A percentile compares a stretch with the other conserved stretches of the same genome.
phyloP scores from a whole-genome alignment of 495 filamentous ascomycete species.

The Penicillium pulvis region DNA sequence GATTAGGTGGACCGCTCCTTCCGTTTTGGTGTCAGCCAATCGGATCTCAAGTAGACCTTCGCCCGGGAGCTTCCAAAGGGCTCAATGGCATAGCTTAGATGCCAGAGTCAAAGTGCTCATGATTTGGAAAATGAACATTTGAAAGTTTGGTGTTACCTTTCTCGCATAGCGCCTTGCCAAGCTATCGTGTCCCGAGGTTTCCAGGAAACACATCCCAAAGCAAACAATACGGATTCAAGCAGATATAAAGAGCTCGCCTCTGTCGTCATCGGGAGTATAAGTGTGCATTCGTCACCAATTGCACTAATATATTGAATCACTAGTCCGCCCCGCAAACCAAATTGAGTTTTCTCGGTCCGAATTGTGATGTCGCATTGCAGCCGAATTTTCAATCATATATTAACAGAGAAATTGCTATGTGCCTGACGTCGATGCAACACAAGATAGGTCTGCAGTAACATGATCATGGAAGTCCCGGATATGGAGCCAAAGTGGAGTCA shows the following conservation, averaged over 20 bases:
- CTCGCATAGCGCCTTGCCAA: too few species aligned
- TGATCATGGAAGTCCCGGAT: neutral
- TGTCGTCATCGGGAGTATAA: neutral
- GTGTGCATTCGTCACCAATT: neutral
- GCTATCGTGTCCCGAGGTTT: too few species aligned
- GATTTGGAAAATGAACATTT: too few species aligned
- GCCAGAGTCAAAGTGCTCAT: too few species aligned
- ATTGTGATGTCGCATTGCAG: neutral
- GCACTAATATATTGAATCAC: neutral
- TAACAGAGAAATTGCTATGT: too few species aligned
- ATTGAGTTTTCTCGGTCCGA: neutral
- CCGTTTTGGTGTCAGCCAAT: too few species aligned
- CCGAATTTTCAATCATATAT: neutral
- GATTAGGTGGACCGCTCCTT: too few species aligned
- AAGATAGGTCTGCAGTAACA: neutral
- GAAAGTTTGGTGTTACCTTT: too few species aligned
- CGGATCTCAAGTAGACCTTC: too few species aligned
- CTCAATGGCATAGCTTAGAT: too few species aligned
- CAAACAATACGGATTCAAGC: neutral
- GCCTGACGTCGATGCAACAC: neutral
- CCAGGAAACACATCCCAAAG: too few species aligned
- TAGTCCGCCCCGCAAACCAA: neutral
- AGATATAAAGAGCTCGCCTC: neutral
- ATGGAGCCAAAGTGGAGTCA: neutral
- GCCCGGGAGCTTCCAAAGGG: too few species aligned